phyloP scores from a whole-genome alignment of 441 rosid genomes.

The Mallotus japonicus region DNA sequence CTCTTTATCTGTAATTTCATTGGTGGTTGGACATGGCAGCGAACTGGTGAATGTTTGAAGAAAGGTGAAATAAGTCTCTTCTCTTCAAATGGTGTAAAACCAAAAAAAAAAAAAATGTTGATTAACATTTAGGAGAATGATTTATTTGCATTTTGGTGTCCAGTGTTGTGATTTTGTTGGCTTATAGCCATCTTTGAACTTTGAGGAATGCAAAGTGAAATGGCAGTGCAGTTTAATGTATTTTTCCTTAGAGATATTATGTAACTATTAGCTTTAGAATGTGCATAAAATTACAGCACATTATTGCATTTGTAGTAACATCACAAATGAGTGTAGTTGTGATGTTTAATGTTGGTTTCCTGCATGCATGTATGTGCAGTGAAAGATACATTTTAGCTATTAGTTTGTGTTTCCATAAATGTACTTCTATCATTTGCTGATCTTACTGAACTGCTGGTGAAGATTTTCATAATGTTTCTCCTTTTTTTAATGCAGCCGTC shows the following conservation, averaged over 20 bases:
- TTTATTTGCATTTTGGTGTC: not conserved
- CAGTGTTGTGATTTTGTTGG: not conserved
- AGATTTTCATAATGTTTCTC: not conserved
- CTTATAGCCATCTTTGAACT: too few species aligned
- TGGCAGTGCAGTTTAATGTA: not conserved
- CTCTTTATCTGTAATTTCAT: not conserved
- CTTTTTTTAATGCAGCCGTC: constrained; percentile 61
- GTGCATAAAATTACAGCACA: not conserved
- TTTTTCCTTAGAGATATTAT: too few species aligned
- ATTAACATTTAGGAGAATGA: not conserved
- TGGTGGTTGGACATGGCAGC: not conserved
- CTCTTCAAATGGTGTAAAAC: not conserved
- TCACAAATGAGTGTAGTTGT: not conserved
- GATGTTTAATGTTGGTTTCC: not conserved
- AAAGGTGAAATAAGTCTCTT: not conserved
- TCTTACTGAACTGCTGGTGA: not conserved
- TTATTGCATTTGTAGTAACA: not conserved
- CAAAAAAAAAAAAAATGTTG: not conserved
- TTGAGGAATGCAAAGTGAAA: not conserved
- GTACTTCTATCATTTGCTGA: not conserved
- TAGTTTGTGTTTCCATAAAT: not conserved
- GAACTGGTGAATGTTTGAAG: not conserved
- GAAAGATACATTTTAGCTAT: not conserved
- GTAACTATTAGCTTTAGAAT: not conserved
- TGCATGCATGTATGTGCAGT: not conserved